Conservation (phyloP, 345 rosid genomes). For the Salix brachista region DNA sequence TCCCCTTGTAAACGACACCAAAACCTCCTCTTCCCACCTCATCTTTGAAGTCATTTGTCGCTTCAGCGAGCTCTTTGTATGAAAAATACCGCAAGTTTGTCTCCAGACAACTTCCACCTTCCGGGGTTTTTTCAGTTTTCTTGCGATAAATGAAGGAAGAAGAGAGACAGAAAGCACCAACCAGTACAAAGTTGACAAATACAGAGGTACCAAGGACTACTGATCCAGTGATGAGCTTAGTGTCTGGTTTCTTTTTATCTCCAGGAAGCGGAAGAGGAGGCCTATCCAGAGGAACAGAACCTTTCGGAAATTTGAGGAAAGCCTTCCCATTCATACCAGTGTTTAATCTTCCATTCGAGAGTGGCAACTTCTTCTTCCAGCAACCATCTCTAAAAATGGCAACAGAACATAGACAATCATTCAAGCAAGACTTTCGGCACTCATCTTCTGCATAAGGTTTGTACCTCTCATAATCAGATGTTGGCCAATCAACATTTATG, state of each 20-base stretch:
- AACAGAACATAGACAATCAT: background rate
- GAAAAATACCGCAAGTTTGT: conserved; percentile 27
- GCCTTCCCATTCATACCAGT: background rate
- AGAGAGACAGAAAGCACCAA: background rate
- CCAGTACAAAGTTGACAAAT: conserved; percentile 19
- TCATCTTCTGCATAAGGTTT: background rate
- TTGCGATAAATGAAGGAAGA: conserved; percentile 6
- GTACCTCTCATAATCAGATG: conserved; percentile 12
- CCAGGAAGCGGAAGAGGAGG: conserved; percentile 1
- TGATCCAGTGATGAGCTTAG: conserved; percentile 11
- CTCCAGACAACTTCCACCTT: background rate
- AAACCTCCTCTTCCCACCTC: conserved; percentile 33
- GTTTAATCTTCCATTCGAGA: conserved; percentile 27
- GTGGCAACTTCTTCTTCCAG: conserved; percentile 44
- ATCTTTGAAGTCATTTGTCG: conserved; percentile 40
- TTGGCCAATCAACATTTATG: background rate
- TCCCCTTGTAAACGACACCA: conserved; percentile 30
- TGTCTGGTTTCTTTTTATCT: background rate
- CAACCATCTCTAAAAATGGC: conserved; percentile 18
- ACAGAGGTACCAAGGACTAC: conserved; percentile 31
- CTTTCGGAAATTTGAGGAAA: conserved; percentile 30
- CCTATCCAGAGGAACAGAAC: background rate
- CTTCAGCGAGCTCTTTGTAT: conserved; percentile 30
- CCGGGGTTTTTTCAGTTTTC: background rate
- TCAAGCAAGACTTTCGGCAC: background rate